Conservation (phyloP, 768 basidiomycete species). For the Mycena sanguinolenta region DNA sequence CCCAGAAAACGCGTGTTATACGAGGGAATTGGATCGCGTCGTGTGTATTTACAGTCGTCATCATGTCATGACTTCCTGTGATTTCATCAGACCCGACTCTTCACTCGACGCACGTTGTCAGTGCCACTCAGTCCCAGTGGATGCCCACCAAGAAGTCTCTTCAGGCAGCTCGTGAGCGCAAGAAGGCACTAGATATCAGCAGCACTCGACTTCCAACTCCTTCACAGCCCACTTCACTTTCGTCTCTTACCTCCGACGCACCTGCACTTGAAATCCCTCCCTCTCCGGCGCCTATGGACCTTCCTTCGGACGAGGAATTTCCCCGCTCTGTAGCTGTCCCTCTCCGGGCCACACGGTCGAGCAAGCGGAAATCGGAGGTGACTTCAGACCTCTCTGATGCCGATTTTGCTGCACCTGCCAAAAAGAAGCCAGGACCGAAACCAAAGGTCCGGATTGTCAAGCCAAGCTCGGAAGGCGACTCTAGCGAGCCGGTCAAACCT, state of each 20-base stretch:
- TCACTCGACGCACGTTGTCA: background rate
- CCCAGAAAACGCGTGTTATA: too few relatives aligned
- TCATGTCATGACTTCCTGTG: background rate
- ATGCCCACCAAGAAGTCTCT: slow-evolving; percentile 9
- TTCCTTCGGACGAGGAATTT: background rate
- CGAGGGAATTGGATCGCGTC: too few relatives aligned
- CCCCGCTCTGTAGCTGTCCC: background rate
- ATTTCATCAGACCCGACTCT: background rate
- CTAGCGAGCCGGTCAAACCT: background rate
- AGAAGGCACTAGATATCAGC: background rate
- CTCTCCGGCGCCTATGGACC: background rate
- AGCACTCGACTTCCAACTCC: slow-evolving; percentile 18
- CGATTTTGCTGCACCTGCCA: background rate
- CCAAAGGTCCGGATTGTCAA: too few relatives aligned
- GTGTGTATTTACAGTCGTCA: too few relatives aligned
- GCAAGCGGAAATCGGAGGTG: too few relatives aligned
- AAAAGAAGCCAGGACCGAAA: background rate
- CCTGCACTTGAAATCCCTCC: slow-evolving; percentile 1
- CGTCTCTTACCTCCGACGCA: background rate
- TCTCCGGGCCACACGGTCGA: too few relatives aligned
- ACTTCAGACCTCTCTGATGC: slow-evolving; percentile 21
- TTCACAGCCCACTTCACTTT: slow-evolving; percentile 10
- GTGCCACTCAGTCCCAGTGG: slow-evolving; percentile 9
- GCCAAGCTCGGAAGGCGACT: too few relatives aligned
- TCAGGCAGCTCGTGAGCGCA: background rate